Evolutionary conservation across 345 rosid genomes (phyloP).

Genomic region (Lepidium aucheri): DNA sequence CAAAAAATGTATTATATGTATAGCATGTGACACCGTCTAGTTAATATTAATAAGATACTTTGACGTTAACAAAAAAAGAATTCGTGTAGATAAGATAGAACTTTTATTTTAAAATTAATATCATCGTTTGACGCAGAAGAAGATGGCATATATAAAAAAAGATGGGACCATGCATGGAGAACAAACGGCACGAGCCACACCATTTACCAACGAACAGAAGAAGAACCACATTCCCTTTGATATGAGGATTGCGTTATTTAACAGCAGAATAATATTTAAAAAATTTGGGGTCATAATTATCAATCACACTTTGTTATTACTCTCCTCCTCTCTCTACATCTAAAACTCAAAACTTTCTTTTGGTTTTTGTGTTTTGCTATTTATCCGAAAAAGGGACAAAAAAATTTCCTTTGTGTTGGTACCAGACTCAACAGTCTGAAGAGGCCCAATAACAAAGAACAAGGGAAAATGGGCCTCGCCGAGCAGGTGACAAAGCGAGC

Average conservation of each 20-base stretch:
- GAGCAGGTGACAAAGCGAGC: too few species aligned
- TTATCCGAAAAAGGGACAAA: not conserved
- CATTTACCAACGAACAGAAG: not conserved
- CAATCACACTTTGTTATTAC: not conserved
- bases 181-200: constrained; percentile 5
- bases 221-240: constrained; percentile 6
- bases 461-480: too few species aligned
- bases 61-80: too few species aligned
- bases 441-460: too few species aligned
- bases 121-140: not conserved
- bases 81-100: too few species aligned
- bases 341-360: not conserved
- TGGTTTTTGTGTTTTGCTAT: not conserved
- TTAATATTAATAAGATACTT: too few species aligned
- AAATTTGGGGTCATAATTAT: not conserved
- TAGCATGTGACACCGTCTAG: too few species aligned
- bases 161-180: constrained; percentile 16
- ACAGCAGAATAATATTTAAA: not conserved
- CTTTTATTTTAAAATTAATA: not conserved
- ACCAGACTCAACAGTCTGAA: too few species aligned
- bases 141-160: not conserved
- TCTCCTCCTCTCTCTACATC: not conserved
- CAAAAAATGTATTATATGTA: too few species aligned
- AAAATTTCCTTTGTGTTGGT: too few species aligned
- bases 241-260: not conserved